Base-by-base conservation (phyloP, 129 eudicot species). In the Arctium lappa region DNA sequence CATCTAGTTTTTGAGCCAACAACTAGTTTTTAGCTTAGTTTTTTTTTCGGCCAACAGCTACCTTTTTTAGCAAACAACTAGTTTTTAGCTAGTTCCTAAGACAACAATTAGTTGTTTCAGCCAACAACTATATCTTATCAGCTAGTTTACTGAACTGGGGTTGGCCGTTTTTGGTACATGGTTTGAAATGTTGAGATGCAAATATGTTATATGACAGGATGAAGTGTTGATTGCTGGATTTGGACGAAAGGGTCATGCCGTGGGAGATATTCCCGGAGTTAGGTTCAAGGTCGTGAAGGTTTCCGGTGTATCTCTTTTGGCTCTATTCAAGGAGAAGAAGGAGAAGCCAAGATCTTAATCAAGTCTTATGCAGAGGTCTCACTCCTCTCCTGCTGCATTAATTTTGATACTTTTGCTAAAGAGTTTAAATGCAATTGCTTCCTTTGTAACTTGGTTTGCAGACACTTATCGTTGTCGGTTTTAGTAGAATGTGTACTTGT, bases 191-290 rank as follows among this genome's bases (percentile, higher is more conserved):
- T 32, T 78, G 29, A 38, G 0, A 8, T 38, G 1, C 1, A 60
- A 37, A 18, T 65, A 7, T 63, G 37, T 75, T 30, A 22, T 31
- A 12, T 15, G n/a, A n/a, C 83, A 92, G 97, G 94, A 92, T 12
- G 97, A 92, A 74, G 97, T 92, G 63, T 84, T 92, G 92, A 92
- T 92, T 90, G 97, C 97, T 85, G 97, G 97, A 85, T 92, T 92
- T 83, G 97, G 97, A 36, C 91, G 97, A 50, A 92, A 88, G 81
- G 97, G 97, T 44, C 97, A 92, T 60, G 97, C 97, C 8, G 97
- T 92, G 73, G 97, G 97, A 88, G 97, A 92, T 88, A 92, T 90
- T 92, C 97, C 97, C 18, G 97, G 97, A 32, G 97, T 92, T 69
- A 84, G 97, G 81, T 92, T 92, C 83, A 92, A 92, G 92, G 97